Conservation (phyloP, 1,139 yeast species). For the Eremothecium coryli region DNA sequence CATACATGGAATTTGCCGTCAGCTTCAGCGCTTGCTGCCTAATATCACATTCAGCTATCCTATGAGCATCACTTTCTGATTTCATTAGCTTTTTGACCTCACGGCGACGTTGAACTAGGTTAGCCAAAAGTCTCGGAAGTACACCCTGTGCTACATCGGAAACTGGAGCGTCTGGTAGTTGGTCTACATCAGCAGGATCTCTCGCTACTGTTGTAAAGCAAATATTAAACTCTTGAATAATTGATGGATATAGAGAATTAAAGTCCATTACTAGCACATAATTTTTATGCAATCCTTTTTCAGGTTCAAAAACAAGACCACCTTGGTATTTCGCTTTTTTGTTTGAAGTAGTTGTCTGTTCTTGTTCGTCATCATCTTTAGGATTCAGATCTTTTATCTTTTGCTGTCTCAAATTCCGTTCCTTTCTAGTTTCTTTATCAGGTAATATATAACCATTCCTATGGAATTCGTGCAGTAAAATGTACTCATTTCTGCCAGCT, state of each 20-base stretch:
- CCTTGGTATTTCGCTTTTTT: constrained; percentile 86
- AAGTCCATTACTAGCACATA: constrained; percentile 93
- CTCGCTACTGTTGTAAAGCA: constrained; percentile 94
- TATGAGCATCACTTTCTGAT: constrained; percentile 55
- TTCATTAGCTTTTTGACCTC: constrained; percentile 85
- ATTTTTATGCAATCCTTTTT: constrained; percentile 84
- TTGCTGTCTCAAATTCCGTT: constrained; percentile 35
- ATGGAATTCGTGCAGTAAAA: constrained; percentile 84
- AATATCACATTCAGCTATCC: constrained; percentile 78
- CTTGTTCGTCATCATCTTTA: constrained; percentile 24
- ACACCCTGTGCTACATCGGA: constrained; percentile 61
- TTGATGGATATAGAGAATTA: constrained; percentile 94
- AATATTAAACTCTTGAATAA: constrained; percentile 92
- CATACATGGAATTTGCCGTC: constrained; percentile 98
- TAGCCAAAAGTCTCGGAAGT: constrained; percentile 72
- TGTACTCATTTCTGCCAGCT: constrained; percentile 91
- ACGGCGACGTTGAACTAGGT: constrained; percentile 82
- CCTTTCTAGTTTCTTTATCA: constrained; percentile 59
- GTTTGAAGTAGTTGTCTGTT: constrained; percentile 42
- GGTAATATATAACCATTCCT: constrained; percentile 79
- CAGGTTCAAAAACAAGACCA: constrained; percentile 96
- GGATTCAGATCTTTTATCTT: constrained; percentile 30
- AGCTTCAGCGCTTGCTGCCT: constrained; percentile 93
- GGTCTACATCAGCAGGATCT: constrained; percentile 52
- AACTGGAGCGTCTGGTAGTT: constrained; percentile 65